Percentiles rank a stretch among this genome's conserved stretches.
Conservation (phyloP, 352 stramenopile species). For the Pythium myriotylum region DNA sequence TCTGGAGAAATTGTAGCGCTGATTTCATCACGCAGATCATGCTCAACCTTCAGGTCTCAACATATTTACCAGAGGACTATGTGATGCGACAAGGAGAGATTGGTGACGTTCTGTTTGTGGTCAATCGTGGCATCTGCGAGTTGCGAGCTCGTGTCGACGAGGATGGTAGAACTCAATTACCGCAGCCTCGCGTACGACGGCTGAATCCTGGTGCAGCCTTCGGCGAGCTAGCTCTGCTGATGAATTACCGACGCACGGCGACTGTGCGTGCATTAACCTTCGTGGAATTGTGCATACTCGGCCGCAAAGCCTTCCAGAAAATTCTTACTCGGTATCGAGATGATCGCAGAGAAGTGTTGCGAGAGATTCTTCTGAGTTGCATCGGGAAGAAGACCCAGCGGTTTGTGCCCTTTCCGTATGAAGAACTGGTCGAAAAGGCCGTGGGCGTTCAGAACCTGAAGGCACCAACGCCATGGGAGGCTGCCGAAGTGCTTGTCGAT, state of each 20-base stretch:
- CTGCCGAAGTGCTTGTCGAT: constrained; percentile 19
- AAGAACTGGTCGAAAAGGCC: constrained; percentile 9
- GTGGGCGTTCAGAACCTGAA: not conserved
- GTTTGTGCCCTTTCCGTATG: constrained; percentile 26
- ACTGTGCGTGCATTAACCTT: constrained; percentile 30
- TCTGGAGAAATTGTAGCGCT: constrained; percentile 32
- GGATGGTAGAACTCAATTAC: constrained; percentile 3
- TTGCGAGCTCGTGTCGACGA: constrained; percentile 1
- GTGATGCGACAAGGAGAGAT: constrained; percentile 41
- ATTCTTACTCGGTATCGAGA: constrained; percentile 30
- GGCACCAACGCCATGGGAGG: constrained; percentile 13
- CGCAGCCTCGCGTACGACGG: constrained; percentile 26
- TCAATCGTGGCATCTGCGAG: constrained; percentile 39
- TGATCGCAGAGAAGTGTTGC: constrained; percentile 24
- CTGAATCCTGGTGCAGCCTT: constrained; percentile 31
- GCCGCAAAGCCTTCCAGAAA: constrained; percentile 16
- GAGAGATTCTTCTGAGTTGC: constrained; percentile 22
- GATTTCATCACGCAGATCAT: constrained; percentile 44
- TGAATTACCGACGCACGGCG: constrained; percentile 35
- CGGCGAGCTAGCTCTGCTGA: constrained; percentile 41
- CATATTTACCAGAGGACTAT: constrained; percentile 46
- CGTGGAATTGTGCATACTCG: constrained; percentile 31
- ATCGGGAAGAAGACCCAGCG: constrained; percentile 22
- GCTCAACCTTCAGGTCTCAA: constrained; percentile 20
- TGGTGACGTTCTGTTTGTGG: constrained; percentile 38